Evolutionary conservation across 495 filamentous ascomycete species (phyloP), one percentile per base, ranked within the genome.

Genomic region (Diplogelasinospora grovesii): DNA sequence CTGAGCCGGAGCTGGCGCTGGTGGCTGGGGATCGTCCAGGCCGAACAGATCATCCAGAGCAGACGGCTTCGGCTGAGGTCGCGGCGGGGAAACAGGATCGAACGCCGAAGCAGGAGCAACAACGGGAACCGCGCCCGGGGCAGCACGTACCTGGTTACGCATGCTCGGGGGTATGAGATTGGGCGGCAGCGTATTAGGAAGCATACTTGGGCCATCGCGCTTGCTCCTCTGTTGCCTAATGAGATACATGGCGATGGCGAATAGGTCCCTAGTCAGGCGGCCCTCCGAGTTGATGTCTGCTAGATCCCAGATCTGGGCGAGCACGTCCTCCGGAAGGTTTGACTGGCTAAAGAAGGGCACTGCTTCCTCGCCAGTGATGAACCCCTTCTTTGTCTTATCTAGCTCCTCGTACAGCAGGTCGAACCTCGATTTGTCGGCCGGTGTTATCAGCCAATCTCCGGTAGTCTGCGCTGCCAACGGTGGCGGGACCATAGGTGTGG

Each of bases 291-390:
- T 84, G 57, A 96, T 92, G 70, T 97, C 90, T 5, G 93, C 84
- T 16, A 98, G 73, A 57, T 98, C 93, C 92, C 92, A 98, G 45
- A 98, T 93, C 49, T 86, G 81, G n/a, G 93, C 92, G 13, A 98
- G 73, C 6, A 78, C 79, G 56, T 95, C 93, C 50, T 96, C 90
- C 0, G 88, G 75, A 7, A 98, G 71, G 39, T 84, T 83, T 1
- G 90, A 94, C 57, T 94, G 86, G 57, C 85, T 86, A 58, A 98
- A 89, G 60, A 96, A 98, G 2, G 74, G 69, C 5, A 96, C 92
- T n/a, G 93, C 92, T 60, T 97, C 89, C 42, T 97, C 92, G 31
- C 77, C 92, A 36, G 80, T 92, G 40, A 97, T 92, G 38, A 79
- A 80, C 3, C 90, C 90, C 36, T 75, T 75, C 45, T 81, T 85